Percentiles rank a stretch among this genome's conserved stretches.
Evolutionary conservation across 163 green algal species (phyloP).

Genomic region (Volvox carteri): DNA sequence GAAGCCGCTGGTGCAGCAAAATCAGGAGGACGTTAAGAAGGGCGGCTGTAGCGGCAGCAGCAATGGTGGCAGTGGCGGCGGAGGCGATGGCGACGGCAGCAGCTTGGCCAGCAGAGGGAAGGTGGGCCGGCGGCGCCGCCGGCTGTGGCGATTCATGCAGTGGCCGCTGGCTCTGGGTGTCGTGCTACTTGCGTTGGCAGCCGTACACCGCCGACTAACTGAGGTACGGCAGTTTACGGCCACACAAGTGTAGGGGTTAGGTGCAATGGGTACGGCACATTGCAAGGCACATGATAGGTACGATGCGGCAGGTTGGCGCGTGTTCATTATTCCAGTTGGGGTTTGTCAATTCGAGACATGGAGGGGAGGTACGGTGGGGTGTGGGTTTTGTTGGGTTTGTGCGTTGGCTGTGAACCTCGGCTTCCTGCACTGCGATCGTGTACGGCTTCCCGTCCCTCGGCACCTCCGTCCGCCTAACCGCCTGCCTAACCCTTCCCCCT

Average conservation of each 20-base stretch:
- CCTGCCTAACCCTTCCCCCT: no score
- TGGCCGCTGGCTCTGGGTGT: neutral
- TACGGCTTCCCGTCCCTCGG: no score
- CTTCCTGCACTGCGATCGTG: no score
- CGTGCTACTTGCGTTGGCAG: neutral
- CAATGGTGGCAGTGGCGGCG: neutral
- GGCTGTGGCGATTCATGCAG: conserved; percentile 5
- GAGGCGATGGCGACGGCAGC: neutral
- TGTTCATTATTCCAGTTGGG: no score
- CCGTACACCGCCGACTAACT: neutral
- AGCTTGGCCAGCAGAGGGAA: neutral
- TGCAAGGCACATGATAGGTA: no score
- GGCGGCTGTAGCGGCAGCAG: neutral
- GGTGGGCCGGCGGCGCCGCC: neutral
- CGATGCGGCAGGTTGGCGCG: no score
- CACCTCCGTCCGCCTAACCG: no score
- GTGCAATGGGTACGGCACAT: no score
- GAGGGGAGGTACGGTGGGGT: no score
- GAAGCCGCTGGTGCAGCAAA: neutral
- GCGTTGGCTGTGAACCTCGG: no score
- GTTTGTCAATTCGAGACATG: no score
- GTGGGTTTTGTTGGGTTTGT: no score
- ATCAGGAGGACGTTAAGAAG: neutral
- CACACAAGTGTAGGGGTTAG: neutral
- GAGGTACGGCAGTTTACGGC: neutral